Evolutionary conservation across 2,329 filamentous ascomycete species (phyloP), one percentile per base, ranked within the genome.

Genomic region (Colletotrichum plurivorum): DNA sequence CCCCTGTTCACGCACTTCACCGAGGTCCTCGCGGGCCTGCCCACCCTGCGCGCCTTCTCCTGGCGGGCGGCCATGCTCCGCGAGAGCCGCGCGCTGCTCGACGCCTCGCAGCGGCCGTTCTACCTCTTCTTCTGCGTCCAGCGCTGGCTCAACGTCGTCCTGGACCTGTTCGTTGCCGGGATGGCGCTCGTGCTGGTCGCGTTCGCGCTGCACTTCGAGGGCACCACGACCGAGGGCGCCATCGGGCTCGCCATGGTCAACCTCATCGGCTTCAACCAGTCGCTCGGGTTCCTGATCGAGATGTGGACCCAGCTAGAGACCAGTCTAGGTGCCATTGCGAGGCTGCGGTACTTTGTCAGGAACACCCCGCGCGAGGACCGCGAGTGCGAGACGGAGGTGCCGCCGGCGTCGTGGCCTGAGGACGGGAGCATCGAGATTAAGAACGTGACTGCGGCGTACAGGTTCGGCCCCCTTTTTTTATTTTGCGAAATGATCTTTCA

Each of bases 1-100:
- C 84, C 84, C 1, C 77, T 88, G 0, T 87, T 84, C 71, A 83
- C 84, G 0, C 83, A 87, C 49, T 87, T 88, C 69, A 78, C 80
- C 4, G 87, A 88, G 70, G 83, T 83, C 1, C 73, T 87, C 0
- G 76, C 78, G 5, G 86, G 86, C 0, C 69, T 88, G 0, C 72
- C 78, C 0, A 87, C 83, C 0, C 82, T 89, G 48, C 83, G 86
- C 9, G 82, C 86, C 0, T 87, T 86, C 62, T 79, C 79, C 1
- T 87, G 85, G 85, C 78, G 80, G n/a, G 72, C 73, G 5, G 73
- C 77, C 3, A 78, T 83, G 39, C 75, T 78, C 0, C 71, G 80
- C 13, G 81, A 82, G 53, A 81, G 78, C 2, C 76, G 79, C 0
- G 61, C 70, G 2, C 75, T 80, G 0, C 74, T 85, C 2, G 82